These are phyloP conservation scores for Pseudoturritis turrita DNA, from an alignment of 345 rosid genomes.

Conservation along the genomic window DNA sequence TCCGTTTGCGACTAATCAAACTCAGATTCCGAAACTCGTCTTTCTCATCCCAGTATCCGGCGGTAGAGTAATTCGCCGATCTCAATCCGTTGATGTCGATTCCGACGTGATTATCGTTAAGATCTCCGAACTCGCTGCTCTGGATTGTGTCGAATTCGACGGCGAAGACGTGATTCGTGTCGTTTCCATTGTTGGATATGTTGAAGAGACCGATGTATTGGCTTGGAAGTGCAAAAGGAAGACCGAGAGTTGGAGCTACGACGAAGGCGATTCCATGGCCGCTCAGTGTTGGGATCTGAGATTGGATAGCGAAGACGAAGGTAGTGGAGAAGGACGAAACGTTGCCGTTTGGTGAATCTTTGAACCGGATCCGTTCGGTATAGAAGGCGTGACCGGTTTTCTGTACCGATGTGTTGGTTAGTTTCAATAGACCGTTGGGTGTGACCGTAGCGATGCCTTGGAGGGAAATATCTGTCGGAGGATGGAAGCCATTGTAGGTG, in stretches of 20 bases:
- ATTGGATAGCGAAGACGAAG: conserved; percentile 68
- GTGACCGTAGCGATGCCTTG: conserved; percentile 53
- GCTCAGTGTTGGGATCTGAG: conserved; percentile 58
- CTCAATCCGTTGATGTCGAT: conserved; percentile 56
- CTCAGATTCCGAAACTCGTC: conserved; percentile 33
- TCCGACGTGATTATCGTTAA: conserved; percentile 76
- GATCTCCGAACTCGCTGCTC: conserved; percentile 62
- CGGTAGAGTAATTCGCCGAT: conserved; percentile 49
- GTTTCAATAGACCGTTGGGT: conserved; percentile 46
- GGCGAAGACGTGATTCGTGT: conserved; percentile 62
- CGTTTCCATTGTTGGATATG: conserved; percentile 46
- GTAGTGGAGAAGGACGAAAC: conserved; percentile 71
- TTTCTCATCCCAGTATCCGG: conserved; percentile 41
- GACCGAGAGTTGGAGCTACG: conserved; percentile 44
- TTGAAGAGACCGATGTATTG: conserved; percentile 76
- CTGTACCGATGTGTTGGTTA: conserved; percentile 54
- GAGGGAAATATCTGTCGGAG: conserved; percentile 35
- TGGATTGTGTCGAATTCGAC: conserved; percentile 80
- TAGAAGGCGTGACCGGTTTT: conserved; percentile 78
- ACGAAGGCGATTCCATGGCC: conserved; percentile 87
- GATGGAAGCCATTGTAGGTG: conserved; percentile 28
- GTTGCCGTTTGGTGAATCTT: conserved; percentile 32
- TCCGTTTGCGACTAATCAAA: conserved; percentile 50
- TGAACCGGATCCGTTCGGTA: conserved; percentile 52
- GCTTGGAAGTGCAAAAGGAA: conserved; percentile 48